Evolutionary conservation across 176 grass and related monocot genomes (phyloP).

Genomic region (Thinopyrum elongatum): DNA sequence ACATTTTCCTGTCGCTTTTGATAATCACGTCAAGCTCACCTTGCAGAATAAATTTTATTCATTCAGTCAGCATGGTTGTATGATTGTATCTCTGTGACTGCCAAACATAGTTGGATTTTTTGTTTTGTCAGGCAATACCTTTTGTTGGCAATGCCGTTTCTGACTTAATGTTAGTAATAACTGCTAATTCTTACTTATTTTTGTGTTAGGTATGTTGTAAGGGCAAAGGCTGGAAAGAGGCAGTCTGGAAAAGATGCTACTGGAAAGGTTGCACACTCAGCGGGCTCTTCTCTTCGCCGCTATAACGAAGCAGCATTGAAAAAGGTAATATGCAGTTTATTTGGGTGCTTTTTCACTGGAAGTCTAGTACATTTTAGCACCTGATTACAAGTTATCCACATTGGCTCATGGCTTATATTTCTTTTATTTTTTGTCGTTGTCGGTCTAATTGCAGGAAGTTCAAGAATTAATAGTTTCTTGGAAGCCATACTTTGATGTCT

Average conservation of each 20-base stretch:
- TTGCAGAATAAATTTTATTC: neutral
- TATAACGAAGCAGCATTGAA: constrained; percentile 93
- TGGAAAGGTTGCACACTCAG: constrained; percentile 88
- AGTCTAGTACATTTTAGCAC: neutral
- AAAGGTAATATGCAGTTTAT: constrained; percentile 47
- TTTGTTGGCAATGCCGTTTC: neutral
- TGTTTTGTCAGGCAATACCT: neutral
- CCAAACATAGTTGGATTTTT: neutral
- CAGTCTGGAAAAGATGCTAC: constrained; percentile 96
- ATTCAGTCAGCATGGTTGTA: neutral
- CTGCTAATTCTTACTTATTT: neutral
- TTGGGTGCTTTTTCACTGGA: constrained; percentile 21
- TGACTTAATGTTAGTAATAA: constrained; percentile 7
- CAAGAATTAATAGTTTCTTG: constrained; percentile 82
- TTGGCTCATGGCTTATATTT: neutral
- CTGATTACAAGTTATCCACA: constrained; percentile 14
- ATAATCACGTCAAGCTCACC: neutral
- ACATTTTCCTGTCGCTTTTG: neutral
- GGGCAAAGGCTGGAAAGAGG: constrained; percentile 93
- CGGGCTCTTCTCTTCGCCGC: constrained; percentile 81
- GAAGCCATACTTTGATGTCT: constrained; percentile 77
- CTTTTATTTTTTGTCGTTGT: neutral
- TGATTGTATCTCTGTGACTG: neutral
- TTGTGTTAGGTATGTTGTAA: constrained; percentile 86
- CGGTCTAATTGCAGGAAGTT: constrained; percentile 59